These are phyloP conservation scores for Myriosclerotinia duriaeana DNA, from an alignment of 2,329 filamentous ascomycete species.

Conservation along the genomic window DNA sequence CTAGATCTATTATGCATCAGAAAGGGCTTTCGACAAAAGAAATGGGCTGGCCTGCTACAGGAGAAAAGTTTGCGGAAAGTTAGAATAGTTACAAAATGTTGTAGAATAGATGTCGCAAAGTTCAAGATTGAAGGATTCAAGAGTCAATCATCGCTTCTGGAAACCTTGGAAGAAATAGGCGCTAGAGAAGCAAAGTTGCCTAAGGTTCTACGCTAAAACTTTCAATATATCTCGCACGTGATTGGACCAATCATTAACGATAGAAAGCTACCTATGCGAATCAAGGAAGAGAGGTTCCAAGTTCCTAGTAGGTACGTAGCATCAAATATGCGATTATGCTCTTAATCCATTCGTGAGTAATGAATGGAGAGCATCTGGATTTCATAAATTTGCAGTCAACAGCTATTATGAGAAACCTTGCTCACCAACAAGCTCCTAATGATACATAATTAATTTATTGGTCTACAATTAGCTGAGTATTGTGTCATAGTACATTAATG, in stretches of 20 bases:
- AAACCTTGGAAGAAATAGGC: constrained; percentile 2
- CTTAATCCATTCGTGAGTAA: no score
- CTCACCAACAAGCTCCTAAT: neutral
- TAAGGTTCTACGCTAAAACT: neutral
- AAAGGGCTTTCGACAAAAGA: constrained; percentile 23
- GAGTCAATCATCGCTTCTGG: constrained; percentile 2
- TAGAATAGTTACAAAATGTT: constrained; percentile 12
- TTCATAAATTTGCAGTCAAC: neutral
- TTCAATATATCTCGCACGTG: neutral
- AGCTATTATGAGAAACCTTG: neutral
- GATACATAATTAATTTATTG: constrained; percentile 10
- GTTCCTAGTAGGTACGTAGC: no score
- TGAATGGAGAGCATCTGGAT: no score
- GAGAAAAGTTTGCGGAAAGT: neutral
- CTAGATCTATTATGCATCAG: constrained; percentile 25
- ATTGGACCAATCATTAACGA: neutral
- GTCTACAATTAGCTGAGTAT: constrained; percentile 12
- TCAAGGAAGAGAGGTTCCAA: neutral
- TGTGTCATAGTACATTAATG: constrained; percentile 21
- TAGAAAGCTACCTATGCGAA: no score
- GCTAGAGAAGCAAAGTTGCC: constrained; percentile 2
- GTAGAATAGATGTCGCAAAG: constrained; percentile 9
- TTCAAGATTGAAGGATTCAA: neutral
- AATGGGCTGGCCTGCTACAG: constrained; percentile 22
- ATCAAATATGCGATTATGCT: no score